phyloP scores from a whole-genome alignment of 164 flowering plant genomes.

The Aristolochia fimbriata region DNA sequence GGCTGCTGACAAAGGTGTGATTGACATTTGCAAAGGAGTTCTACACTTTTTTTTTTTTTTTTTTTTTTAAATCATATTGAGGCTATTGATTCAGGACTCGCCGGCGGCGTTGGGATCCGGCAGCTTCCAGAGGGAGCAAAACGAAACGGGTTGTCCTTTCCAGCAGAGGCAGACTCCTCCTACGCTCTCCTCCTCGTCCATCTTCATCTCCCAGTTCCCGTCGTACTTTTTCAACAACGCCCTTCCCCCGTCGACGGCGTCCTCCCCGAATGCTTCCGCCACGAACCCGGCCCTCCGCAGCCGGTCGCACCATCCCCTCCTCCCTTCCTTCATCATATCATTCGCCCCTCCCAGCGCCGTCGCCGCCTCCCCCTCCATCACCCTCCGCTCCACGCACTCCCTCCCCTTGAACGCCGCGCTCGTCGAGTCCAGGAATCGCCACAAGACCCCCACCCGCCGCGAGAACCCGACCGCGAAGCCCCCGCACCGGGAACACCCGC shows the following conservation, averaged over 20 bases:
- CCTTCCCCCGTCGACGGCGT: constrained; percentile 45
- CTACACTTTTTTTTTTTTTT: too few relatives aligned
- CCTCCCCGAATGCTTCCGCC: constrained; percentile 45
- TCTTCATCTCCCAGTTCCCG: constrained; percentile 63
- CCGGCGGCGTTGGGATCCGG: too few relatives aligned
- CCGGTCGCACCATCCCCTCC: constrained; percentile 59
- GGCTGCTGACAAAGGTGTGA: too few relatives aligned
- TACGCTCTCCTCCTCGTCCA: constrained; percentile 37
- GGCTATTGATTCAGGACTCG: too few relatives aligned
- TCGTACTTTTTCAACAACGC: constrained; percentile 70
- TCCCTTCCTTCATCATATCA: constrained; percentile 62
- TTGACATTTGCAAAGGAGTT: too few relatives aligned
- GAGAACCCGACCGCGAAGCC: constrained; percentile 47
- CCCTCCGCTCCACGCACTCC: constrained; percentile 56
- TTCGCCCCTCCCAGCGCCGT: constrained; percentile 32
- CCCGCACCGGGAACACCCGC: constrained; percentile 42
- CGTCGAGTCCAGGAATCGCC: constrained; percentile 72
- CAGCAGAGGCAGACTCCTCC: constrained; percentile 47
- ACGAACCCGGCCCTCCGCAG: constrained; percentile 47
- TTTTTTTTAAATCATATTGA: too few relatives aligned
- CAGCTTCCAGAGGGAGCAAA: constrained; percentile 54
- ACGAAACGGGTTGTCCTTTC: constrained; percentile 78
- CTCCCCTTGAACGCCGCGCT: constrained; percentile 67
- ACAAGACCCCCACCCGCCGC: constrained; percentile 45
- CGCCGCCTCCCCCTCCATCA: constrained; percentile 73